phyloP scores from a whole-genome alignment of 2,329 filamentous ascomycete genomes.

The Monilinia polystroma region DNA sequence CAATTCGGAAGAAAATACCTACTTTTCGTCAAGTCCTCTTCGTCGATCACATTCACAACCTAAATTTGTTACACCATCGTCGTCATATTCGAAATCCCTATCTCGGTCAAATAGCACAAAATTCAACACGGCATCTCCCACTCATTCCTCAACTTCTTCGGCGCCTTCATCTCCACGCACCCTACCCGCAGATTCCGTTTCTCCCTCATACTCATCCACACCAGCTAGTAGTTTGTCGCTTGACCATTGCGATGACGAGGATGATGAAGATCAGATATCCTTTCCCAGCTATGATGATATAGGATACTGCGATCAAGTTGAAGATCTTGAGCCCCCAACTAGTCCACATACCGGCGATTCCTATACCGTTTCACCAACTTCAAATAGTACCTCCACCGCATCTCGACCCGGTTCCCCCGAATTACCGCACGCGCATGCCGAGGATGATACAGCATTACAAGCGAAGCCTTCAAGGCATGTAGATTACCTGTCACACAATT shows the following conservation, averaged over 20 bases:
- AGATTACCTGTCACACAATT: conserved; percentile 93
- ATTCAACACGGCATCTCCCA: conserved; percentile 35
- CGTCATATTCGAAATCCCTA: conserved; percentile 48
- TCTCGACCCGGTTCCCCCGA: conserved; percentile 43
- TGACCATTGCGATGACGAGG: conserved; percentile 63
- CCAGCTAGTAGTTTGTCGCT: conserved; percentile 62
- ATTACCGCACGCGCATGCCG: conserved; percentile 39
- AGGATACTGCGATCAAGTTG: conserved; percentile 33
- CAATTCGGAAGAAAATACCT: conserved; percentile 54
- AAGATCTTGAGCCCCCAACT: conserved; percentile 50
- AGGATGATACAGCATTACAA: conserved; percentile 54
- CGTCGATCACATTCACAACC: conserved; percentile 61
- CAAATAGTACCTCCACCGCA: conserved; percentile 59
- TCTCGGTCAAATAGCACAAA: conserved; percentile 44
- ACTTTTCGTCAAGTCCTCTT: conserved; percentile 55
- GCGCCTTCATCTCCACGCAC: conserved; percentile 57
- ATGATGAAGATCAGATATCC: conserved; percentile 41
- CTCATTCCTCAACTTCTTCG: conserved; percentile 47
- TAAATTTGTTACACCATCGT: conserved; percentile 53
- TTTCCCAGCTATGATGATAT: conserved; percentile 43
- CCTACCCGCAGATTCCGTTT: conserved; percentile 50
- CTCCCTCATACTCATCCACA: conserved; percentile 61
- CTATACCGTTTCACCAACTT: conserved; percentile 57
- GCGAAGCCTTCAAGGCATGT: conserved; percentile 63
- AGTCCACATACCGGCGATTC: conserved; percentile 53